These are phyloP conservation scores for Macrolepiota fuliginosa DNA, from an alignment of 768 basidiomycete genomes.

Conservation along the genomic window DNA sequence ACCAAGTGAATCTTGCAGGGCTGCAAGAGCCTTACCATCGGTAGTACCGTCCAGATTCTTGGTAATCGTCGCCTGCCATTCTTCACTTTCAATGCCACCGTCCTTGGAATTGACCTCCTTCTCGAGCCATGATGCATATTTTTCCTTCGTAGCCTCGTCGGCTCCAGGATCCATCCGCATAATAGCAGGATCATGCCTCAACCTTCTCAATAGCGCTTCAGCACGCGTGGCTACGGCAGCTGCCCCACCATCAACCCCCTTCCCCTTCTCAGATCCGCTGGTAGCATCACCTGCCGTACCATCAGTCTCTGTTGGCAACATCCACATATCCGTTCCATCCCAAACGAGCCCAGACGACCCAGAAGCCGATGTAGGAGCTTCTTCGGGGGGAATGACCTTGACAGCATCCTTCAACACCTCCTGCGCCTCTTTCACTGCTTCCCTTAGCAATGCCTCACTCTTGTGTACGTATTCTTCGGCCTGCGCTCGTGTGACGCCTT, in stretches of 20 bases:
- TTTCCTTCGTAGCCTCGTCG: slow-evolving; percentile 51
- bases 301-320: slow-evolving; percentile 49
- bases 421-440: slow-evolving; percentile 76
- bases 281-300: slow-evolving; percentile 13
- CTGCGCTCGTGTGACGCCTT: slow-evolving; percentile 69
- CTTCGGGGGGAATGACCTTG: slow-evolving; percentile 86
- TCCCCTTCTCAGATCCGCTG: slow-evolving; percentile 14
- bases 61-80: slow-evolving; percentile 53
- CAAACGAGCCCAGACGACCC: slow-evolving; percentile 49
- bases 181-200: slow-evolving; percentile 74
- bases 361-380: slow-evolving; percentile 23
- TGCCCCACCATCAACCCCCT: slow-evolving; percentile 37
- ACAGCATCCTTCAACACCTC: slow-evolving; percentile 86
- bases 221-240: slow-evolving; percentile 69
- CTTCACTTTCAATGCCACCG: slow-evolving; percentile 54
- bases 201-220: slow-evolving; percentile 68
- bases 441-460: slow-evolving; percentile 61
- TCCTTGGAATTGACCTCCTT: slow-evolving; percentile 49
- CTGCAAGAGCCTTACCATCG: slow-evolving; percentile 52
- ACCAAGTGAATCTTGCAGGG: slow-evolving; percentile 62
- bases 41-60: slow-evolving; percentile 46
- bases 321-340: slow-evolving; percentile 90
- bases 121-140: slow-evolving; percentile 57
- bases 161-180: slow-evolving; percentile 72
- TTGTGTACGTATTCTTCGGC: slow-evolving; percentile 85